Evolutionary conservation across 2,329 filamentous ascomycete genomes (phyloP).

Genomic region (Zelopaecilomyces penicillatus): DNA sequence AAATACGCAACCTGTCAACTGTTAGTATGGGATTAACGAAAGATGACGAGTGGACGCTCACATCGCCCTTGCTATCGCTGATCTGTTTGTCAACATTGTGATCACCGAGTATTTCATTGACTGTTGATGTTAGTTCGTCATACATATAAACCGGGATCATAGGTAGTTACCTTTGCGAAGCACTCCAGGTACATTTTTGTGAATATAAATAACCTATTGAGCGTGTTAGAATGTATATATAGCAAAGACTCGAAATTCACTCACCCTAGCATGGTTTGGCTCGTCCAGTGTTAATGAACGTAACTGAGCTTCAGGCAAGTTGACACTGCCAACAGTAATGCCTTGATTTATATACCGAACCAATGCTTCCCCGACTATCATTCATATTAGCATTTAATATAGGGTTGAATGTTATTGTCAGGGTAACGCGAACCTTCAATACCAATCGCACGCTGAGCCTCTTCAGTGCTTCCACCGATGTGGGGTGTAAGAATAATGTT

Average conservation of each 20-base stretch:
- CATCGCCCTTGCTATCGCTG: conserved; percentile 87
- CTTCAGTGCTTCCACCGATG: conserved; percentile 95
- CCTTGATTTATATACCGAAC: conserved; percentile 96
- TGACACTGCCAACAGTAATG: conserved; percentile 83
- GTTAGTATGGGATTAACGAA: conserved; percentile 4
- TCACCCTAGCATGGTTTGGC: conserved; percentile 73
- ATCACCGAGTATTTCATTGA: conserved; percentile 88
- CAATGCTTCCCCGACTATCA: conserved; percentile 67
- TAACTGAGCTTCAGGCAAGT: conserved; percentile 89
- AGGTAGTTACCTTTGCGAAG: conserved; percentile 61
- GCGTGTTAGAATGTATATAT: too few relatives aligned
- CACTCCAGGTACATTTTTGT: conserved; percentile 93
- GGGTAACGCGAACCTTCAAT: conserved; percentile 56
- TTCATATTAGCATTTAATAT: neutral
- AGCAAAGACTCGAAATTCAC: too few relatives aligned
- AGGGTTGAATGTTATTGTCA: neutral
- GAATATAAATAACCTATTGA: conserved; percentile 76
- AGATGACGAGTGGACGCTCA: conserved; percentile 29
- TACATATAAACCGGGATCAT: neutral
- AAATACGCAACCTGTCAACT: conserved; percentile 67
- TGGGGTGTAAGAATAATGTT: conserved; percentile 95
- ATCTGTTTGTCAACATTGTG: conserved; percentile 99
- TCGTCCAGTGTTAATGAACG: conserved; percentile 87
- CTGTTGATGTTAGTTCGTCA: conserved; percentile 30
- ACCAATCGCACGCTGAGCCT: conserved; percentile 93